A percentile compares a stretch with the other conserved stretches of the same genome.
phyloP scores from a whole-genome alignment of 306 rosid species.

The Nissolia schottii region DNA sequence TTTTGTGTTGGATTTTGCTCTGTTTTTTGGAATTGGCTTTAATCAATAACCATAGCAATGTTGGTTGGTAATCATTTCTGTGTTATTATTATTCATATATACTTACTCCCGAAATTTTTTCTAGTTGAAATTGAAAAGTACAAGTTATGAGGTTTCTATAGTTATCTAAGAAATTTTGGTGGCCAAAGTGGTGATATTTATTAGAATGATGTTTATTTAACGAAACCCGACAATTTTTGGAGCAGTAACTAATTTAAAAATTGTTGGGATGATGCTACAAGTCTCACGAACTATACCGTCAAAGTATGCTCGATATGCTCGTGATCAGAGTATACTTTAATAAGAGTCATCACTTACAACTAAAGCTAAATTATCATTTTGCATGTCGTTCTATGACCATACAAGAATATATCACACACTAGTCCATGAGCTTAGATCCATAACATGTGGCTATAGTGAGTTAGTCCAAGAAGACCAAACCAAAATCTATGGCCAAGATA shows the following conservation, averaged over 20 bases:
- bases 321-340: no score
- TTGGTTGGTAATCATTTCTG: background rate
- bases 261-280: no score
- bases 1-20: background rate
- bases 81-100: background rate
- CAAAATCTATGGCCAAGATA: background rate
- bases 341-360: no score
- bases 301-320: no score
- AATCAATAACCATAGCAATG: background rate
- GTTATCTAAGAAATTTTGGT: background rate
- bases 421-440: no score
- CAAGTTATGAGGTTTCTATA: background rate
- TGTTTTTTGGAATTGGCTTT: background rate
- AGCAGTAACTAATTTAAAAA: no score
- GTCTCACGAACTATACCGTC: no score
- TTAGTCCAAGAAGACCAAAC: background rate
- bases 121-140: constrained; percentile 12
- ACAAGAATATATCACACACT: no score
- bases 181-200: constrained; percentile 1
- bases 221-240: background rate
- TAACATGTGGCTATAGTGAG: background rate
- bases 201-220: background rate
- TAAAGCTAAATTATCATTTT: no score
- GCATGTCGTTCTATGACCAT: no score
- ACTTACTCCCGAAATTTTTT: background rate